Evolutionary conservation across 108 stramenopile genomes (phyloP).

Genomic region (Cyclotella choctawhatcheeana): DNA sequence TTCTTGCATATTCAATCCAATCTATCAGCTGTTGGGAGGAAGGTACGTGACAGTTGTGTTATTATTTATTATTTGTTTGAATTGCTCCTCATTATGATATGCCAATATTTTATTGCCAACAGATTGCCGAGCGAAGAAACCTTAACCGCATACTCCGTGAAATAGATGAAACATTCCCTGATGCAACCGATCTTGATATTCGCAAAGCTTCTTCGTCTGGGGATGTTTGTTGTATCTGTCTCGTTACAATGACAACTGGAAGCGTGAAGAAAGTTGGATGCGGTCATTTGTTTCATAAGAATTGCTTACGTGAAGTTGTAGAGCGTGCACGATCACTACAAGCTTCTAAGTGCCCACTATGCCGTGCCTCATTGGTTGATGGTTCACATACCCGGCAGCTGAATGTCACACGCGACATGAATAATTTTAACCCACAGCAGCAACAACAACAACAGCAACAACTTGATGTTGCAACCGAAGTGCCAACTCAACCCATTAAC

Average conservation of each 20-base stretch:
- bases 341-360: constrained; percentile 73
- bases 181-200: constrained; percentile 73
- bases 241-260: constrained; percentile 63
- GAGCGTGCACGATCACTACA: constrained; percentile 72
- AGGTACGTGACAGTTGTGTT: constrained; percentile 28
- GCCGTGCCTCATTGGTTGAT: constrained; percentile 65
- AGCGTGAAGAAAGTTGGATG: constrained; percentile 77
- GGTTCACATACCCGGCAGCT: constrained; percentile 21
- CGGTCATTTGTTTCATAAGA: constrained; percentile 80
- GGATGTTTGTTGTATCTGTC: constrained; percentile 85
- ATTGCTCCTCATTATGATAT: neutral
- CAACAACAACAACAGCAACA: neutral
- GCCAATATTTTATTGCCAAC: neutral
- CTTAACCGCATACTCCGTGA: constrained; percentile 62
- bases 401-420: no score
- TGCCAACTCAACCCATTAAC: constrained; percentile 13
- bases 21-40: constrained; percentile 56
- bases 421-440: no score
- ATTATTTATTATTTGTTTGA: neutral
- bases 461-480: neutral
- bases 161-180: constrained; percentile 58
- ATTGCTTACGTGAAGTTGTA: constrained; percentile 80
- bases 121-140: constrained; percentile 69
- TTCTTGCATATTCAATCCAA: constrained; percentile 79
- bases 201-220: constrained; percentile 66